These are phyloP conservation scores for Udeniomyces megalosporus DNA, from an alignment of 768 basidiomycete species.

Conservation along the genomic window DNA sequence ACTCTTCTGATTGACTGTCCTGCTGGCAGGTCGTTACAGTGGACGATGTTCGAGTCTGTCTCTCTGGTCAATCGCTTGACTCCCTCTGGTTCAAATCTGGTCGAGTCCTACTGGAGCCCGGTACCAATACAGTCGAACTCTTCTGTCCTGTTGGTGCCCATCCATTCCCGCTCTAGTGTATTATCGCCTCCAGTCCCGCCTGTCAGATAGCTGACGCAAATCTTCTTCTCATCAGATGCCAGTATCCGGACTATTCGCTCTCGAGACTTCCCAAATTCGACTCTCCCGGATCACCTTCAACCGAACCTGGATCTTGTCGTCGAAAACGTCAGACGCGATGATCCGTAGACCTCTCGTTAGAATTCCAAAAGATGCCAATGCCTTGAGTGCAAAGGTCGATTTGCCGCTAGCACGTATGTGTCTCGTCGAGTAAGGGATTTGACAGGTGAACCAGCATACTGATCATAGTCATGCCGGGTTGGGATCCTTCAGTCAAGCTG, in stretches of 20 bases:
- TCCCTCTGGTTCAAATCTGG: constrained; percentile 42
- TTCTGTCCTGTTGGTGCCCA: constrained; percentile 63
- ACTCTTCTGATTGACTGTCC: background rate
- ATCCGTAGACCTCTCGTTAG: constrained; percentile 34
- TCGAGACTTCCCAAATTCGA: constrained; percentile 52
- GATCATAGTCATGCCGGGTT: no score
- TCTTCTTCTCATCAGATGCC: constrained; percentile 40
- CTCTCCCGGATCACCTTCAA: constrained; percentile 51
- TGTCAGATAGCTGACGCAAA: background rate
- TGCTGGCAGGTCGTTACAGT: constrained; percentile 40
- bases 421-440: no score
- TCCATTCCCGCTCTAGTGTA: no score
- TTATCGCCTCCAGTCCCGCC: background rate
- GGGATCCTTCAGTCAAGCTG: constrained; percentile 26
- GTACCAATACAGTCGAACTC: constrained; percentile 42
- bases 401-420: constrained; percentile 28
- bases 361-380: constrained; percentile 46
- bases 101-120: constrained; percentile 38
- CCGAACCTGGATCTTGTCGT: constrained; percentile 31
- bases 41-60: constrained; percentile 46
- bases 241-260: constrained; percentile 48
- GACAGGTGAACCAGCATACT: no score
- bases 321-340: background rate
- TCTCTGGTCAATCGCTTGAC: constrained; percentile 48
- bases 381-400: constrained; percentile 45